A percentile compares a stretch with the other conserved stretches of the same genome.
Evolutionary conservation across 495 filamentous ascomycete genomes (phyloP).

Genomic region (Neurospora tetrasperma): DNA sequence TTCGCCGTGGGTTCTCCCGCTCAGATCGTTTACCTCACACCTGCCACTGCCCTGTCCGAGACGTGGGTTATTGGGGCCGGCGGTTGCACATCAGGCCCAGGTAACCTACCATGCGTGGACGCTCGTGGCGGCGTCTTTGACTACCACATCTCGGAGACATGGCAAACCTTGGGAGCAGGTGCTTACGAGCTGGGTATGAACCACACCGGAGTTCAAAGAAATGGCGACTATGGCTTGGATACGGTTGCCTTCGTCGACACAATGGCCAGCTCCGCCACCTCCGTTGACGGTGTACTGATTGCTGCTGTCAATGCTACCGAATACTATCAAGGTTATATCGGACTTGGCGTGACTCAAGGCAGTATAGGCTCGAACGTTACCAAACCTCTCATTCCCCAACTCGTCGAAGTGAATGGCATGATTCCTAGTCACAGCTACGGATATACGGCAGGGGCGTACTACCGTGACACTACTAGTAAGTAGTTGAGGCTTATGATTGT

Average conservation of each 20-base stretch:
- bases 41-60: constrained; percentile 46
- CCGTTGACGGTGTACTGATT: constrained; percentile 39
- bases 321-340: constrained; percentile 50
- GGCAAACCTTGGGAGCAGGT: constrained; percentile 37
- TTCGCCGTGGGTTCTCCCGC: constrained; percentile 46
- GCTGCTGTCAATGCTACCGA: constrained; percentile 44
- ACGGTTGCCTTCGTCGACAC: constrained; percentile 36
- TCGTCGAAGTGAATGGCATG: constrained; percentile 39
- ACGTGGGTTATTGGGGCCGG: constrained; percentile 45
- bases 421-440: constrained; percentile 57
- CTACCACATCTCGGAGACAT: constrained; percentile 40
- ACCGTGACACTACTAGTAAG: constrained; percentile 33
- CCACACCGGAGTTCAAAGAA: constrained; percentile 40
- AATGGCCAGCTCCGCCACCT: constrained; percentile 27
- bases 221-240: constrained; percentile 53
- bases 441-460: constrained; percentile 57
- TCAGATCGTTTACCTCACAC: constrained; percentile 46
- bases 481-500: neutral
- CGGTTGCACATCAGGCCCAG: constrained; percentile 33
- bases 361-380: constrained; percentile 29
- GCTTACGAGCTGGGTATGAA: constrained; percentile 45
- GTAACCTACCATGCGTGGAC: constrained; percentile 24
- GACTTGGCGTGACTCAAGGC: constrained; percentile 40
- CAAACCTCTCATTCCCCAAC: constrained; percentile 26
- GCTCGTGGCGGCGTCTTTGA: constrained; percentile 47